Evolutionary conservation across 345 rosid genomes (phyloP).

Genomic region (Sisymbrium altissimum): DNA sequence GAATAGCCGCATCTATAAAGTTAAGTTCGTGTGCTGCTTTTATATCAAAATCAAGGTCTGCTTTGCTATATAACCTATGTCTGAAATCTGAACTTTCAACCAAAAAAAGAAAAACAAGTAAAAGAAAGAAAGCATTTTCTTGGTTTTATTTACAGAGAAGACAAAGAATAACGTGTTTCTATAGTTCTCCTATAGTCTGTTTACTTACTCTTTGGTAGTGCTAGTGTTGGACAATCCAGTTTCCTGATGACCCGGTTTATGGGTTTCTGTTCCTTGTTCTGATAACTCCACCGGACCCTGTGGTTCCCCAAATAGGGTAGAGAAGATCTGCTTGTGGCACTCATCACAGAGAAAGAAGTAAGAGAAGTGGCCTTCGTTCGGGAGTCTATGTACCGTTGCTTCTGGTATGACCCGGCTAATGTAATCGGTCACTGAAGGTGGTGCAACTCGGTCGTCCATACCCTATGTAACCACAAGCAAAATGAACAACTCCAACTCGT

Average conservation of each 20-base stretch:
- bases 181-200: constrained; percentile 12
- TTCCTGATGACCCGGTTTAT: constrained; percentile 7
- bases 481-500: background rate
- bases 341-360: constrained; percentile 73
- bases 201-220: constrained; percentile 30
- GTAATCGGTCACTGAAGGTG: constrained; percentile 63
- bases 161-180: constrained; percentile 20
- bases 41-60: constrained; percentile 1
- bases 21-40: too few relatives aligned
- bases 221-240: background rate
- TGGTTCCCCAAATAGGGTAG: constrained; percentile 65
- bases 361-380: constrained; percentile 85
- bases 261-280: constrained; percentile 29
- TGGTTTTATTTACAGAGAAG: constrained; percentile 29
- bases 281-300: constrained; percentile 47
- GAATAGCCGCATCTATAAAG: too few relatives aligned
- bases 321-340: constrained; percentile 73
- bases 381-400: constrained; percentile 60
- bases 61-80: constrained; percentile 17
- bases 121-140: background rate
- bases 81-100: background rate
- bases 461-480: constrained; percentile 48
- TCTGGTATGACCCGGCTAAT: constrained; percentile 71
- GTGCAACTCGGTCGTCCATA: constrained; percentile 66
- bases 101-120: background rate